Base-by-base conservation (phyloP, 2,329 filamentous ascomycete species). In the Aspergillus brasiliensis region DNA sequence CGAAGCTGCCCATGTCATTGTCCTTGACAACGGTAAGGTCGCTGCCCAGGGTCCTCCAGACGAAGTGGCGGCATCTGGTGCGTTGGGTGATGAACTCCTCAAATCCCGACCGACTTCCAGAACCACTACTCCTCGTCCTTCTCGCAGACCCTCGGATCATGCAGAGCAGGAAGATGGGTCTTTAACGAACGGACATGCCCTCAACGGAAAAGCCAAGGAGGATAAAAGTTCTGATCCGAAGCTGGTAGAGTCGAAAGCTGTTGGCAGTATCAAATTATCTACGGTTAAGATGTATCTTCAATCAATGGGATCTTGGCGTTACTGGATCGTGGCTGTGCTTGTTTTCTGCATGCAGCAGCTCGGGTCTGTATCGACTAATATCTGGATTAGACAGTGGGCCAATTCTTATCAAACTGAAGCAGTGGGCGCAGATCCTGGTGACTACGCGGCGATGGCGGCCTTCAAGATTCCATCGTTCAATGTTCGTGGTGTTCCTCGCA, bases 251-350 rank as follows among this genome's bases (percentile, higher is more conserved):
- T 83, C 83, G 44, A 98, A 96, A 77, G 89, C 91, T 7, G 87
- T 85, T 48, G 95, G 95, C 27, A 89, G 92, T 42, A 92, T 99
- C 68, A 95, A 97, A 74, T 88, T 92, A 83, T 84, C 86, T 21
- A 93, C 97, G 54, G 90, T 99, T 69, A 81, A 87, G 62, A 86
- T 96, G 72, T 99, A 99, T 73, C 84, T 99, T 17, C 80, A 78
- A 60, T 86, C 93, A 64, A 99, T 99, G 95, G 95, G 95, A n/a
- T 84, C 89, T 4, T 97, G 92, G 91, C 93, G 91, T 83, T 99
- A 96, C 79, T 99, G 95, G 95, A 75, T 89, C 51, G 79, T 91
- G 37, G 90, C 93, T 19, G 78, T 88, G 13, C 66, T 88, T 4
- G 88, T 93, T 38, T 98, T 99, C 71, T 83, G 84, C 27, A 79